phyloP scores from a whole-genome alignment of 1,284 basidiomycete genomes.

The Ustilago hordei region DNA sequence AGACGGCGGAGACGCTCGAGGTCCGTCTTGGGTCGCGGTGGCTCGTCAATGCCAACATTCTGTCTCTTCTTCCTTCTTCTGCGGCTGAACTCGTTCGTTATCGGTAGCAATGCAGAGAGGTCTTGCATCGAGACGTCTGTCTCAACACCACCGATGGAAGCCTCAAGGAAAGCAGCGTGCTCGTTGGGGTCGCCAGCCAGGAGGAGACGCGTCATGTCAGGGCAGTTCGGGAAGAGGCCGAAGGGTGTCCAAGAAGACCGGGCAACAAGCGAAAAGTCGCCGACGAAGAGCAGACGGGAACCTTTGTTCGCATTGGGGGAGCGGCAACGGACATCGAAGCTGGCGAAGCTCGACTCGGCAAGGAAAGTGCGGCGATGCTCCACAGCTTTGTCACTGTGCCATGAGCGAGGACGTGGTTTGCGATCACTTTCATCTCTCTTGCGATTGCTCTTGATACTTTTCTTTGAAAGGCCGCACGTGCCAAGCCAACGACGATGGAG shows the following conservation, averaged over 20 bases:
- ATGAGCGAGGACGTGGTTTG: neutral
- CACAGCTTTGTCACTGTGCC: constrained; percentile 10
- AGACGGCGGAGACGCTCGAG: constrained; percentile 30
- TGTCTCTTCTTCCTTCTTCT: constrained; percentile 20
- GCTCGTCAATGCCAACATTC: constrained; percentile 27
- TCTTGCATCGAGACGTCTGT: constrained; percentile 38
- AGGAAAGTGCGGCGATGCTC: constrained; percentile 62
- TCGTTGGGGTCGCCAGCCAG: constrained; percentile 64
- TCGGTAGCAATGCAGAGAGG: constrained; percentile 32
- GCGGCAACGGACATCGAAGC: constrained; percentile 41
- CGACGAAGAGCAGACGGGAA: constrained; percentile 37
- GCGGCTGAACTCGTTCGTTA: constrained; percentile 24
- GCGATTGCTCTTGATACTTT: neutral
- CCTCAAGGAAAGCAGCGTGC: constrained; percentile 46
- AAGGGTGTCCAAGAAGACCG: constrained; percentile 63
- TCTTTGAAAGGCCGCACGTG: constrained; percentile 51
- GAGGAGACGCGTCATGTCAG: constrained; percentile 26
- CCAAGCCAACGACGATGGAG: constrained; percentile 66
- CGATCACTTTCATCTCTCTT: neutral
- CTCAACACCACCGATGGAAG: constrained; percentile 45
- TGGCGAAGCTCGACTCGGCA: constrained; percentile 36
- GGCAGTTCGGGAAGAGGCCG: constrained; percentile 49
- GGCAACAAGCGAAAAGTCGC: constrained; percentile 30
- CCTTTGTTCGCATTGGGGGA: constrained; percentile 12
- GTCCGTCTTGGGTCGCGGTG: constrained; percentile 26